Conservation (phyloP, 2,329 filamentous ascomycete genomes). For the Colletotrichum scovillei region DNA sequence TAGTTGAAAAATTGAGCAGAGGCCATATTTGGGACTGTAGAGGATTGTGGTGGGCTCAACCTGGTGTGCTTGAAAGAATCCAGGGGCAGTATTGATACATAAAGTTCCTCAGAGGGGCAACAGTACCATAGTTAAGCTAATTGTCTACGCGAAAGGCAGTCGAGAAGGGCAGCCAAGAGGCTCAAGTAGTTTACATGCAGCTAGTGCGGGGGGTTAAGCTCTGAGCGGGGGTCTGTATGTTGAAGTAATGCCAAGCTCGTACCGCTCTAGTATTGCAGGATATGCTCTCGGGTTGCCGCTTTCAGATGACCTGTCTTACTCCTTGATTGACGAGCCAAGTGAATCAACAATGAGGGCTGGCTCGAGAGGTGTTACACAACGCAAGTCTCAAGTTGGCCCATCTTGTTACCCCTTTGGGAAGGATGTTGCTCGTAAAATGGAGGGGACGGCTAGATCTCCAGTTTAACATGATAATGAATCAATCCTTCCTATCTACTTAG, state of each 20-base stretch:
- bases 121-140: background rate
- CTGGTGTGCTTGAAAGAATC: background rate
- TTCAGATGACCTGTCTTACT: background rate
- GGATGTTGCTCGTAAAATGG: background rate
- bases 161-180: background rate
- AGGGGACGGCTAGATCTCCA: background rate
- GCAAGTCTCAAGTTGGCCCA: background rate
- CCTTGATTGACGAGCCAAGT: background rate
- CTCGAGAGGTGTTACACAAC: background rate
- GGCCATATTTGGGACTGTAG: background rate
- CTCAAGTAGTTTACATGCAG: background rate
- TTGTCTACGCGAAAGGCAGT: background rate
- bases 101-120: background rate
- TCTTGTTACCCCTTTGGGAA: background rate
- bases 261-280: background rate
- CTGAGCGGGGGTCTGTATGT: background rate
- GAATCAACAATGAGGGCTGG: background rate
- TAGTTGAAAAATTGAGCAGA: constrained; percentile 35
- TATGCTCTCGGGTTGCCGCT: background rate
- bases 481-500: background rate
- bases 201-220: background rate
- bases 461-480: background rate
- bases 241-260: background rate
- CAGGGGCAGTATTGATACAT: background rate
- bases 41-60: too few relatives aligned